Percentiles rank a stretch among this genome's conserved stretches.
Evolutionary conservation across 495 filamentous ascomycete genomes (phyloP).

Genomic region (Penicillium alfredii): DNA sequence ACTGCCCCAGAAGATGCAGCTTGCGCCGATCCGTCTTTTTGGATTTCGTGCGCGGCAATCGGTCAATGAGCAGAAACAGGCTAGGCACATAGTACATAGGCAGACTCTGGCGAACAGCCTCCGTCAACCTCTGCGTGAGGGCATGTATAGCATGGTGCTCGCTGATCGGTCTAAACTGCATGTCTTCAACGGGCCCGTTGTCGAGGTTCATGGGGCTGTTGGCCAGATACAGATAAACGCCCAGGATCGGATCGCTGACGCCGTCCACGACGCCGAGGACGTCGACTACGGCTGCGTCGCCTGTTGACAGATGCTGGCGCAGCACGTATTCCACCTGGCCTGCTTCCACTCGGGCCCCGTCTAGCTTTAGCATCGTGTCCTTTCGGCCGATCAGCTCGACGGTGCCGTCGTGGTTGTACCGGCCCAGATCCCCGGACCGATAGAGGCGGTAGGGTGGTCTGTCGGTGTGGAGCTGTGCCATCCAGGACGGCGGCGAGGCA

Average conservation of each 20-base stretch:
- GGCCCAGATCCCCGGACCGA: conserved; percentile 73
- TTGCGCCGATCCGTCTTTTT: conserved; percentile 41
- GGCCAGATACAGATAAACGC: conserved; percentile 16
- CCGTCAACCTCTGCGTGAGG: conserved; percentile 4
- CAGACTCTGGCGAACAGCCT: conserved; percentile 10
- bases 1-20: conserved; percentile 18
- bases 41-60: conserved; percentile 36
- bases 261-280: conserved; percentile 21
- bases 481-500: conserved; percentile 7
- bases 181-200: conserved; percentile 7
- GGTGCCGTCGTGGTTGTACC: conserved; percentile 61
- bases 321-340: conserved; percentile 54
- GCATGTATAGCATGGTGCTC: conserved; percentile 3
- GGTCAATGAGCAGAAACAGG: conserved; percentile 20
- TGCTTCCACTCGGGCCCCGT: conserved; percentile 72
- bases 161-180: conserved; percentile 14
- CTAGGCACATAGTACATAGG: conserved; percentile 21
- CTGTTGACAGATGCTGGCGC: conserved; percentile 7
- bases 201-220: conserved; percentile 13
- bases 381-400: conserved; percentile 70
- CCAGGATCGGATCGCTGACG: conserved; percentile 16
- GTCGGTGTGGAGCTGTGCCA: conserved; percentile 7
- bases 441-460: conserved; percentile 40
- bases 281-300: conserved; percentile 21
- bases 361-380: conserved; percentile 76